Conservation (phyloP, 805 yeast genomes). For the Schizosaccharomyces cryophilus region DNA sequence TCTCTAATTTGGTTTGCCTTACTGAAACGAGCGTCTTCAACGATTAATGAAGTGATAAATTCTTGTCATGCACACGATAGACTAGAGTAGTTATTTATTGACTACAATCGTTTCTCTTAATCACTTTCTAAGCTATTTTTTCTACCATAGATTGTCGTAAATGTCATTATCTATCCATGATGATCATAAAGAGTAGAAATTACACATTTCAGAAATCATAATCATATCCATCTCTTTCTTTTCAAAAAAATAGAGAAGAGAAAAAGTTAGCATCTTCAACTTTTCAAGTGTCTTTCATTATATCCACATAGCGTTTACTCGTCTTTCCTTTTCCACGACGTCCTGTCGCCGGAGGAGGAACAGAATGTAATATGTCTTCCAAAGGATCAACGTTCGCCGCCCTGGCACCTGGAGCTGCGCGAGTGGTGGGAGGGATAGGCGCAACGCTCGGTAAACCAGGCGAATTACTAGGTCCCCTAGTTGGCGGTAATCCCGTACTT, state of each 20-base stretch:
- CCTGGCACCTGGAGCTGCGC: not conserved
- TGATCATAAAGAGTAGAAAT: no score
- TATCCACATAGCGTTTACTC: not conserved
- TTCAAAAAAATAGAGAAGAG: not conserved
- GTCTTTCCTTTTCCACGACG: constrained; percentile 2
- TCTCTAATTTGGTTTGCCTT: no score
- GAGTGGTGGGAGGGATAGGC: not conserved
- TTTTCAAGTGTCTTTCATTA: not conserved
- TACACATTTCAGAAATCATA: not conserved
- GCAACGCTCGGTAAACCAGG: not conserved
- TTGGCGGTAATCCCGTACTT: no score
- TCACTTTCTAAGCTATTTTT: no score
- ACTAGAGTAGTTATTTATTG: no score
- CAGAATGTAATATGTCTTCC: not conserved
- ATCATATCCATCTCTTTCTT: not conserved
- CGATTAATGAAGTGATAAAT: no score
- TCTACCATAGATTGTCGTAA: no score
- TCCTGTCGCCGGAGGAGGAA: constrained; percentile 1
- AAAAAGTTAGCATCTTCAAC: not conserved
- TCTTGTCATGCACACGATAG: no score
- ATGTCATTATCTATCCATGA: no score
- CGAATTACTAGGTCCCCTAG: not conserved
- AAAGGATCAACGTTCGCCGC: not conserved
- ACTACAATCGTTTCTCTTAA: no score
- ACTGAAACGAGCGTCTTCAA: no score